Evolutionary conservation across 2,329 filamentous ascomycete species (phyloP).

Genomic region (Alternaria brassicicola): DNA sequence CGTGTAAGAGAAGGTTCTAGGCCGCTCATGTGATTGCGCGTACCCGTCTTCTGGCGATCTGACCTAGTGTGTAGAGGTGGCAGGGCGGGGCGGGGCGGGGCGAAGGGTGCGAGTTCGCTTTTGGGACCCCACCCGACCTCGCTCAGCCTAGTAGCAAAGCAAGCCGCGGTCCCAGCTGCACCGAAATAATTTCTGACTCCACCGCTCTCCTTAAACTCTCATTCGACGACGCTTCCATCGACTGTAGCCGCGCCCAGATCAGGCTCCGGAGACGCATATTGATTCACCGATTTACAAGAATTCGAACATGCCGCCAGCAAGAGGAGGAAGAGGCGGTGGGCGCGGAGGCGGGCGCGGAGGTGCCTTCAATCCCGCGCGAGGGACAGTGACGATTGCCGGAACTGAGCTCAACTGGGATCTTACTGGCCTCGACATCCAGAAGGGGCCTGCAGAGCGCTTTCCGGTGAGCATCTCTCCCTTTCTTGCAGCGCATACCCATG

Average conservation of each 20-base stretch:
- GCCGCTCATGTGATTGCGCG: conserved; percentile 41
- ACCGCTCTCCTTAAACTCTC: conserved; percentile 6
- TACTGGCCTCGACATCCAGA: conserved; percentile 49
- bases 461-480: conserved; percentile 39
- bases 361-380: conserved; percentile 36
- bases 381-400: conserved; percentile 50
- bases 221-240: background rate
- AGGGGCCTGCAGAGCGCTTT: conserved; percentile 50
- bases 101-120: conserved; percentile 16
- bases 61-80: background rate
- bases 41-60: background rate
- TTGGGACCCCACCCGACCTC: conserved; percentile 31
- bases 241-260: background rate
- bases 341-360: conserved; percentile 40
- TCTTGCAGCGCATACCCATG: background rate
- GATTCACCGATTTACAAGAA: background rate
- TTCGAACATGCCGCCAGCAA: conserved; percentile 30
- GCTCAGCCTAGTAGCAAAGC: conserved; percentile 3
- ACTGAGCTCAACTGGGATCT: conserved; percentile 52
- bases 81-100: conserved; percentile 13
- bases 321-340: conserved; percentile 44
- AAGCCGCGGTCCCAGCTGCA: conserved; percentile 22
- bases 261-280: background rate
- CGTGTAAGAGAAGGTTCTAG: conserved; percentile 35
- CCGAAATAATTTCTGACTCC: conserved; percentile 30